phyloP scores from a whole-genome alignment of 2,329 filamentous ascomycete genomes.

The Colletotrichum spinosum region DNA sequence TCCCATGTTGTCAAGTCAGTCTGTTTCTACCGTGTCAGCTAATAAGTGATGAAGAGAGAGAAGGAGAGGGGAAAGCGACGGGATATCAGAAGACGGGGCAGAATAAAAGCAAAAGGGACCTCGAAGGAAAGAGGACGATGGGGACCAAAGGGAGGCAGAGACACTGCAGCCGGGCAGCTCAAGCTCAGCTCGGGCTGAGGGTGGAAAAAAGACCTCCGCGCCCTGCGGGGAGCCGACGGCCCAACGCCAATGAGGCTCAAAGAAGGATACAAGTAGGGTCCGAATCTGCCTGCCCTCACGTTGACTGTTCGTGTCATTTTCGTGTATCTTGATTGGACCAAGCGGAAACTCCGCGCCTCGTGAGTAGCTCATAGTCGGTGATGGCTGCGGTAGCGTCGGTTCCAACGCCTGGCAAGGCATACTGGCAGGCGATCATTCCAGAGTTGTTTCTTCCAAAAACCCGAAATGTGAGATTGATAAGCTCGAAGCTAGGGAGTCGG shows the following conservation, averaged over 20 bases:
- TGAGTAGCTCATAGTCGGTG: conserved; percentile 20
- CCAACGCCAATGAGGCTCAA: conserved; percentile 27
- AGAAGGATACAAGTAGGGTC: conserved; percentile 12
- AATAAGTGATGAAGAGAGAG: background rate
- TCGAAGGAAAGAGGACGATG: background rate
- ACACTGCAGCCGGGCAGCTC: conserved; percentile 6
- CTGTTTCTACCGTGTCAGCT: background rate
- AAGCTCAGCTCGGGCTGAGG: conserved; percentile 24
- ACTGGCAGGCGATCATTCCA: conserved; percentile 12
- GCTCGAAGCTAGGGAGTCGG: background rate
- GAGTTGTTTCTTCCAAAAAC: conserved; percentile 3
- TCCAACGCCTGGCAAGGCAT: conserved; percentile 27
- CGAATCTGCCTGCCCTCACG: conserved; percentile 19
- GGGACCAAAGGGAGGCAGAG: conserved; percentile 31
- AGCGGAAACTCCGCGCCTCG: conserved; percentile 21
- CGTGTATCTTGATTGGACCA: conserved; percentile 20
- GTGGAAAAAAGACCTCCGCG: conserved; percentile 9
- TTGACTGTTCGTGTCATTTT: conserved; percentile 19
- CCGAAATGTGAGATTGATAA: background rate
- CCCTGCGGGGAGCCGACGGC: conserved; percentile 23
- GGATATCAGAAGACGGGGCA: conserved; percentile 3
- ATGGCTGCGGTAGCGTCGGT: conserved; percentile 16
- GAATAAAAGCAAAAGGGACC: conserved; percentile 4
- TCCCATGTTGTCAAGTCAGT: conserved; percentile 38
- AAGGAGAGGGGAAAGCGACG: conserved; percentile 2